Base-by-base conservation (phyloP, 1,139 yeast species). In the Geotrichum australiense region DNA sequence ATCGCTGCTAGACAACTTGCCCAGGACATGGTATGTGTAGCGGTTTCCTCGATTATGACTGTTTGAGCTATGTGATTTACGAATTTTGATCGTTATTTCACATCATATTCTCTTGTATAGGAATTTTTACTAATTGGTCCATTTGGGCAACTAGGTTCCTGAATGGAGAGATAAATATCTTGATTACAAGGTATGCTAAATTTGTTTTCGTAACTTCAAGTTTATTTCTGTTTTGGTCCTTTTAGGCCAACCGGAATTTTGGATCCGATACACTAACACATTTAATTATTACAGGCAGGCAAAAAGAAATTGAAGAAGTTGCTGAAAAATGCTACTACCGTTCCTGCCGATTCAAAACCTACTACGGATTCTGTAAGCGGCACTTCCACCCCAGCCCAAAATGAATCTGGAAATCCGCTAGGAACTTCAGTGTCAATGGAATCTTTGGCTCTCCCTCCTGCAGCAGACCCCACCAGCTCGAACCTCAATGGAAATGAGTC, bases 141-240 rank as follows among this genome's bases (percentile, higher is more conserved):
- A n/a, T n/a, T n/a, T n/a, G n/a, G n/a, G 74, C 36, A 74, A 75
- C 23, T 62, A 76, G 48, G 84, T 84, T 5, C 94, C 95, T 1
- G 96, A 86, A 59, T 86, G 96, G 96, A 71, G 77, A 52, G 77
- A 75, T 47, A 87, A 81, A 57, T 86, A 87, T 54, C 66, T 87
- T 30, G 79, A 85, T 60, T 87, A 87, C 57, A 80, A 80, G 56
- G 64, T 64, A 20, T 37, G 55, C 27, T 8, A n/a, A n/a, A n/a
- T n/a, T n/a, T n/a, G n/a, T n/a, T n/a, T n/a, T n/a, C n/a, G n/a
- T n/a, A n/a, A n/a, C n/a, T n/a, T n/a, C n/a, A n/a, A n/a, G n/a
- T n/a, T n/a, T n/a, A n/a, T n/a, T n/a, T n/a, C n/a, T n/a, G n/a
- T n/a, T 19, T 16, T 14, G 14, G 10, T 28, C 14, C 11, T 24